Evolutionary conservation across 345 rosid species (phyloP), one percentile per base, ranked within the genome.

Genomic region (Theobroma cacao): DNA sequence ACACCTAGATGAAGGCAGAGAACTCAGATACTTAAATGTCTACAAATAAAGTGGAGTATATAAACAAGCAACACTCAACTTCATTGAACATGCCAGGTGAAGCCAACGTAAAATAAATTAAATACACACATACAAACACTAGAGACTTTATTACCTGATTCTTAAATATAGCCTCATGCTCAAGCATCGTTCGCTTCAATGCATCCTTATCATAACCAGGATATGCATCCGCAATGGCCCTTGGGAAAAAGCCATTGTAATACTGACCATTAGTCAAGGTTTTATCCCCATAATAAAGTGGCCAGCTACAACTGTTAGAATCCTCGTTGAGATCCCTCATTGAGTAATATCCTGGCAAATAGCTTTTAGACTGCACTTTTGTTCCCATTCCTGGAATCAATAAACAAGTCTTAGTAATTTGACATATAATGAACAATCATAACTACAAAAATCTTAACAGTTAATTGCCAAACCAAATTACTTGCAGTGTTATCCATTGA

Each of bases 161-260:
- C 91, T 87, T 90, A 76, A 95, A 95, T 31, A 84, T 84, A 31
- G 94, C 90, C 80, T 95, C 99, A 38, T 95, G 99, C 84, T 92
- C 88, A 40, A 95, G 93, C 89, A 95, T 93, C 53, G 85, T 93
- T 67, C 50, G 91, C 87, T 90, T 93, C 84, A 93, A 83, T 53
- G 73, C 68, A 75, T 90, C 93, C 83, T 82, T 93, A 72, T 87
- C 93, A 41, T 85, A 79, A 38, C 80, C 90, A 2, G 84, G 77
- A 85, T 80, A 87, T 31, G 86, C 74, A 79, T 90, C 94, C 2
- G 83, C 72, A 11, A 84, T 33, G 38, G 82, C 80, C 80, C 84
- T 87, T 22, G 90, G 88, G 15, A 77, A 72, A 82, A 82, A 81
- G 70, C 91, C 85, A 69, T 85, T 88, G 78, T 80, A 90, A 80